Conservation (phyloP, 2,329 filamentous ascomycete genomes). For the Paecilomyces dactylethromorphus region DNA sequence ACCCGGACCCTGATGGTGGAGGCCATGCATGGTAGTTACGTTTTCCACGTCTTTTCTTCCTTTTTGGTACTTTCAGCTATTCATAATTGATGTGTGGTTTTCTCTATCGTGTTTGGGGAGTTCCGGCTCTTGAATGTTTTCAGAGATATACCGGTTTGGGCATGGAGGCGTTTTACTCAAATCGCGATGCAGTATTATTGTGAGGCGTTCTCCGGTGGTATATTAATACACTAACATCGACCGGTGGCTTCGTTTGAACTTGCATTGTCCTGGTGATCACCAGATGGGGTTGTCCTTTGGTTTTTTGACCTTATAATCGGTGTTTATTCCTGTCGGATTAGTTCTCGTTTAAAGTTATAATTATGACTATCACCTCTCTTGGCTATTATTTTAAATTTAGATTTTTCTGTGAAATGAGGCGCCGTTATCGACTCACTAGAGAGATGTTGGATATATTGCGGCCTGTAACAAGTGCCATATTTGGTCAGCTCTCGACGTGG, state of each 20-base stretch:
- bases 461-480: background rate
- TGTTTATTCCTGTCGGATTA: background rate
- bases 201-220: background rate
- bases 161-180: background rate
- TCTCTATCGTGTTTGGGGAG: background rate
- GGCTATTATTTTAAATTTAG: background rate
- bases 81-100: background rate
- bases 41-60: background rate
- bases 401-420: background rate
- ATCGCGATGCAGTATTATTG: background rate
- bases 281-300: background rate
- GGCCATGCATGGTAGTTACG: constrained; percentile 17
- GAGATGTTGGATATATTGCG: background rate
- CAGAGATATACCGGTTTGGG: background rate
- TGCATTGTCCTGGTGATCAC: background rate
- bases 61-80: background rate
- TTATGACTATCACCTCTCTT: background rate
- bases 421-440: background rate
- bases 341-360: background rate
- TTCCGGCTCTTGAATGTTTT: background rate
- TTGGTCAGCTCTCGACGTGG: background rate
- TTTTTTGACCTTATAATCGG: background rate
- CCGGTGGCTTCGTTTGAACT: background rate
- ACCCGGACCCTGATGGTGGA: constrained; percentile 17
- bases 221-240: background rate